Conservation (phyloP, 2,329 filamentous ascomycete species). For the Ceratocystis cacaofunesta region DNA sequence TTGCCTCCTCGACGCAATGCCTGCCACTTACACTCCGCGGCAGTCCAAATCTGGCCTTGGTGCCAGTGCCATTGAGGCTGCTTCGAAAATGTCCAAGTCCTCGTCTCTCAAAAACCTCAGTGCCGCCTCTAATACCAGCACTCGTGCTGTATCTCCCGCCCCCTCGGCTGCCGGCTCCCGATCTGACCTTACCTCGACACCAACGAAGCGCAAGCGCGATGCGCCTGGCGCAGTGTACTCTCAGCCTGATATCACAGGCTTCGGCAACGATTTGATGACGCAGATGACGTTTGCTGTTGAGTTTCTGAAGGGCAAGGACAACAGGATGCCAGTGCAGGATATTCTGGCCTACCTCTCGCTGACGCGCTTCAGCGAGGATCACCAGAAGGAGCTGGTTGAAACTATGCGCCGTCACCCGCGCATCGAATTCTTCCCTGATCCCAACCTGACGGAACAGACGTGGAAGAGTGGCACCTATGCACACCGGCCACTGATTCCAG, state of each 20-base stretch:
- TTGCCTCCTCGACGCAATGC: neutral
- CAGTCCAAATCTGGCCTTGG: constrained; percentile 10
- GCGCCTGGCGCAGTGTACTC: constrained; percentile 48
- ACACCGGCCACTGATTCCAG: constrained; percentile 66
- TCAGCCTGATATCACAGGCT: constrained; percentile 60
- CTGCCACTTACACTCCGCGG: constrained; percentile 11
- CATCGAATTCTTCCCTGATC: constrained; percentile 41
- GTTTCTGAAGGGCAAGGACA: constrained; percentile 60
- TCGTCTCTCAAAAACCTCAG: constrained; percentile 35
- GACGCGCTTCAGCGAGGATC: constrained; percentile 43
- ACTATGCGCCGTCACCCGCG: constrained; percentile 52
- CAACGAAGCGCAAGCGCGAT: constrained; percentile 48
- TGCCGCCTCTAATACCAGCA: constrained; percentile 30
- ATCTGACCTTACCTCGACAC: constrained; percentile 35
- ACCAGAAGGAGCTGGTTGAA: constrained; percentile 49
- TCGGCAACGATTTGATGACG: constrained; percentile 67
- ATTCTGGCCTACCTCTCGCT: constrained; percentile 71
- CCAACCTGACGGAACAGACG: constrained; percentile 48
- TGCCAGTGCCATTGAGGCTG: constrained; percentile 29
- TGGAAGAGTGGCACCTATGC: constrained; percentile 59
- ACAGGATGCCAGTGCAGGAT: constrained; percentile 55
- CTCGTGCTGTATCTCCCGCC: constrained; percentile 47
- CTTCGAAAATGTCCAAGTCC: constrained; percentile 44
- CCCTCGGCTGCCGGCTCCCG: constrained; percentile 36
- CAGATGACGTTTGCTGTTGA: constrained; percentile 79